Evolutionary conservation across 768 basidiomycete species (phyloP), one percentile per base, ranked within the genome.

Genomic region (Neoboletus magnificus): DNA sequence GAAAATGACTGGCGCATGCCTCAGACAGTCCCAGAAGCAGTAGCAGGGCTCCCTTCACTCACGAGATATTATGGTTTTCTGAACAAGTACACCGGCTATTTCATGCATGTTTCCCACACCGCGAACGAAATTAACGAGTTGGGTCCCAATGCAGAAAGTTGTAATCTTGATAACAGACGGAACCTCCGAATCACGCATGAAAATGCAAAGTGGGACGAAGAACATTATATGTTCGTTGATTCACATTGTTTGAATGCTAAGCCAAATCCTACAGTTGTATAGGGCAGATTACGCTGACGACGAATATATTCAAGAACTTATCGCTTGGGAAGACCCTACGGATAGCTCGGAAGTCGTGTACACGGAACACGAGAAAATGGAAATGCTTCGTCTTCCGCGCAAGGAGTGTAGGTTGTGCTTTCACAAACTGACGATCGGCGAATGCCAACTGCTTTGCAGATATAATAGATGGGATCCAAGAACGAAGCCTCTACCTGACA

Each of bases 51-150:
- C 29, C 54, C 77, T 39, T 67, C 76, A 12, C 47, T 70, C 9
- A 73, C 77, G 54, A 80, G 76, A 45, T 78, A 71, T 11, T 94
- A 94, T 59, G 92, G 91, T 5, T 93, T 94, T 70, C 70, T 93
- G 59, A 77, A 88, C 69, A 76, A 82, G 67, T 79, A 93, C 66
- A 81, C 81, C 2, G 88, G 89, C 9, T 91, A 89, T 66, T 89
- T 93, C 65, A 75, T 71, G 53, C 85, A 91, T 69, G 84, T 85
- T 10, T 72, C 74, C n/a, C 81, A 90, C 61, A 81, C 81, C 3
- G 89, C 87, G 65, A 92, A 93, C 64, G 91, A 93, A 64, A 76
- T 91, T 12, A 89, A 92, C 64, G 90, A 91, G 64, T 77, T 93
- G 15, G 90, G 89, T 5, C 48, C 74, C 18, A 79, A 85, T 57